These are phyloP conservation scores for Phytophthora rubi DNA, from an alignment of 352 stramenopile genomes.

Conservation along the genomic window DNA sequence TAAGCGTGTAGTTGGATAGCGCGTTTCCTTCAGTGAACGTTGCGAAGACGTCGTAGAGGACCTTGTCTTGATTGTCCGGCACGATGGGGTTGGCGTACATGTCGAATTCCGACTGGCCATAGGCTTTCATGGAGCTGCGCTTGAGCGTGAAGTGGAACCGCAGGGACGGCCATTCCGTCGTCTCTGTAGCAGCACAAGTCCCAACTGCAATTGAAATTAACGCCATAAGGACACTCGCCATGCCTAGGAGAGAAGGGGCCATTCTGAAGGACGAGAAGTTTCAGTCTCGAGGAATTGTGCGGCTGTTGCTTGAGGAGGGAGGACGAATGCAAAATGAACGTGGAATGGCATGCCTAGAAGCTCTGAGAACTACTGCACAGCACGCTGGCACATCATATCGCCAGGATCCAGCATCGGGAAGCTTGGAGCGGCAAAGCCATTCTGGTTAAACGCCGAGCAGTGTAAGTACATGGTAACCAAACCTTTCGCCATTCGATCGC, in stretches of 20 bases:
- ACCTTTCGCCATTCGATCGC: background rate
- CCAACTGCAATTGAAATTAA: background rate
- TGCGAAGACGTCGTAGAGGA: conserved; percentile 15
- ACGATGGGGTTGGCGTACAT: conserved; percentile 42
- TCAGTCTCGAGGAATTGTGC: background rate
- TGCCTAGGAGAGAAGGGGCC: background rate
- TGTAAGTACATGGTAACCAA: background rate
- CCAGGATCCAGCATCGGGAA: background rate
- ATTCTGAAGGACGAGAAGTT: background rate
- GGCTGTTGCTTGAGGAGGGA: background rate
- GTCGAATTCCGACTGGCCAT: conserved; percentile 42
- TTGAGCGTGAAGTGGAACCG: conserved; percentile 38
- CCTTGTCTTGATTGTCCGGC: background rate
- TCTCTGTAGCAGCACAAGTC: background rate
- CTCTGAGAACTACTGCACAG: background rate
- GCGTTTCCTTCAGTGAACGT: conserved; percentile 6
- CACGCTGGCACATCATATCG: background rate
- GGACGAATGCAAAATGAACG: background rate
- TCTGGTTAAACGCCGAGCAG: too few relatives aligned
- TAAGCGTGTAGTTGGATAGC: conserved; percentile 5
- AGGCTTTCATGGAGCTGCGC: conserved; percentile 34
- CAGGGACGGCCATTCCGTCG: background rate
- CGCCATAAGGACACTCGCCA: background rate
- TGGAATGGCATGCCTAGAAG: too few relatives aligned
- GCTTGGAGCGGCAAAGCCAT: background rate